A percentile compares a stretch with the other conserved stretches of the same genome.
These are phyloP conservation scores for Syzygium oleosum DNA, from an alignment of 345 rosid genomes.

Conservation along the genomic window DNA sequence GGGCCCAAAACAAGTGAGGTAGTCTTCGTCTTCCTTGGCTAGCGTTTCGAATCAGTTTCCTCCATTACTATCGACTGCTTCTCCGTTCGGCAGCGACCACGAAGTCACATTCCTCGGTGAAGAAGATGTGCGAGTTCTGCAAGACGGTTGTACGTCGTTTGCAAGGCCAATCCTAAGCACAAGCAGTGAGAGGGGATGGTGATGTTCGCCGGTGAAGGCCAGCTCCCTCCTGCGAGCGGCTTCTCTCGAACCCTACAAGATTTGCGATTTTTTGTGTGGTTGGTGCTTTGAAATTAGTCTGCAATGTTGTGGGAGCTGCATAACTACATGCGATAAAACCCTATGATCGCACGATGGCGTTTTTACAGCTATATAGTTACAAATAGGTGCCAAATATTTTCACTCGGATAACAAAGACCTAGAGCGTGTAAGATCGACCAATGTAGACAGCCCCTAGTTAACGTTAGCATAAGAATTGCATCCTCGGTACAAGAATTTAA, in stretches of 20 bases:
- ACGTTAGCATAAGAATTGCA: neutral
- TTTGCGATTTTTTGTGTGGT: neutral
- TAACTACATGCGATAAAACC: neutral
- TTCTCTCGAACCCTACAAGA: neutral
- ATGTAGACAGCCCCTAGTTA: neutral
- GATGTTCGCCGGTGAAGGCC: constrained; percentile 39
- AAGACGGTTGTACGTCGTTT: constrained; percentile 62
- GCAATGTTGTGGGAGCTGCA: neutral
- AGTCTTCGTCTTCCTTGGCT: neutral
- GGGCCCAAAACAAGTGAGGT: neutral
- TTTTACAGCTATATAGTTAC: neutral
- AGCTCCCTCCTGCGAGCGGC: constrained; percentile 29
- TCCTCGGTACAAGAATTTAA: neutral
- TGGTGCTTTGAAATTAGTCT: neutral
- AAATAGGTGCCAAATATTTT: neutral
- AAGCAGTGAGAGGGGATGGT: constrained; percentile 81
- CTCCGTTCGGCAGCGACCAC: constrained; percentile 16
- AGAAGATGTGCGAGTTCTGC: constrained; percentile 95
- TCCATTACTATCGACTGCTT: neutral
- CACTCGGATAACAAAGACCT: neutral
- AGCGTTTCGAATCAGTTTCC: neutral
- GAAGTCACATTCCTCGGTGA: constrained; percentile 97
- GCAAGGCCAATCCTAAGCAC: constrained; percentile 78
- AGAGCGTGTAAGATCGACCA: no score
- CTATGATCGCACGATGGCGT: neutral